Percentiles rank a stretch among this genome's conserved stretches.
These are phyloP conservation scores for Aspergillus spinulosporus DNA, from an alignment of 2,329 filamentous ascomycete species.

Conservation along the genomic window DNA sequence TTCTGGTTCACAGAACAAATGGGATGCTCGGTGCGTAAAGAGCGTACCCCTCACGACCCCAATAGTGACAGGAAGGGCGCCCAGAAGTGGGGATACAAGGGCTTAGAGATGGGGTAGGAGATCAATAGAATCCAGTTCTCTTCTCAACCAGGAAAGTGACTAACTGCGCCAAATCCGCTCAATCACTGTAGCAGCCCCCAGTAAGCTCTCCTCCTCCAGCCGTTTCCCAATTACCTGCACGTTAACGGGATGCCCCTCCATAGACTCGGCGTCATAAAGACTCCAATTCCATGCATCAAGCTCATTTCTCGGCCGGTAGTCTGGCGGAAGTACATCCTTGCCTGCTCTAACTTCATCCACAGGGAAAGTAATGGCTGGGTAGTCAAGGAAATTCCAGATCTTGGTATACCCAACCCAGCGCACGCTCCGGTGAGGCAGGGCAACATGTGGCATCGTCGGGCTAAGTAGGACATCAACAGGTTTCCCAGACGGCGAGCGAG, in stretches of 20 bases:
- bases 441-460: slow-evolving; percentile 62
- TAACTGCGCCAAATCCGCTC: slow-evolving; percentile 28
- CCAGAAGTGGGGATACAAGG: slow-evolving; percentile 1
- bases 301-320: slow-evolving; percentile 51
- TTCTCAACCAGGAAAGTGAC: neutral
- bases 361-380: slow-evolving; percentile 59
- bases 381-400: slow-evolving; percentile 64
- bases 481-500: slow-evolving; percentile 48
- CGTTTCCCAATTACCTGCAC: slow-evolving; percentile 55
- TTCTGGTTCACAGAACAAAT: neutral
- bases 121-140: neutral
- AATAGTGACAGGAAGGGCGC: neutral
- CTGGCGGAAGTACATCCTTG: slow-evolving; percentile 39
- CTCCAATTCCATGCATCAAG: slow-evolving; percentile 55
- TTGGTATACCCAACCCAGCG: slow-evolving; percentile 61
- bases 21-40: neutral
- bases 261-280: slow-evolving; percentile 47
- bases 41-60: neutral
- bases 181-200: slow-evolving; percentile 44
- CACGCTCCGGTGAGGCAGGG: slow-evolving; percentile 48
- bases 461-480: slow-evolving; percentile 58
- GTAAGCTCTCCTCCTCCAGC: slow-evolving; percentile 57
- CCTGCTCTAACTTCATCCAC: slow-evolving; percentile 50
- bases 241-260: slow-evolving; percentile 51
- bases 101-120: slow-evolving; percentile 2